These are phyloP conservation scores for Trichothecium roseum DNA, from an alignment of 2,329 filamentous ascomycete species.

Conservation along the genomic window DNA sequence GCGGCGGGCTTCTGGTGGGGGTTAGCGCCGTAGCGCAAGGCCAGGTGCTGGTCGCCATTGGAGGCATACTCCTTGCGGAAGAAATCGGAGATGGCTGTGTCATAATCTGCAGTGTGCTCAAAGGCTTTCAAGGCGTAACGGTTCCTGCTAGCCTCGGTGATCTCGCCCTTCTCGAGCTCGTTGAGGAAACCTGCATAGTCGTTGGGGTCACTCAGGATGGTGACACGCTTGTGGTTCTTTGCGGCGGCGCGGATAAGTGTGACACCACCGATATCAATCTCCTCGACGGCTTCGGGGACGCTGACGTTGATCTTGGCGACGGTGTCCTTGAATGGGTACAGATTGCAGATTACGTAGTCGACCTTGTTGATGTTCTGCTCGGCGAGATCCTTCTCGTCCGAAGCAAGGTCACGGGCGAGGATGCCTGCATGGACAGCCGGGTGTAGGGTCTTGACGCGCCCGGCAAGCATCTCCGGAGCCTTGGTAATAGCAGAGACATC, in stretches of 20 bases:
- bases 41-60: constrained; percentile 70
- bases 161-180: constrained; percentile 78
- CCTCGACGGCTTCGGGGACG: constrained; percentile 91
- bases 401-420: constrained; percentile 84
- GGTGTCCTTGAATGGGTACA: constrained; percentile 99
- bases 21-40: constrained; percentile 91
- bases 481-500: constrained; percentile 96
- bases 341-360: constrained; percentile 94
- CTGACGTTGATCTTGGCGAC: constrained; percentile 96
- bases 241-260: constrained; percentile 92
- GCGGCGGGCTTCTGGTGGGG: constrained; percentile 96
- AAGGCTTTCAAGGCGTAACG: constrained; percentile 94
- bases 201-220: constrained; percentile 84
- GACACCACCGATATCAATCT: constrained; percentile 97
- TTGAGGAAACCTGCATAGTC: constrained; percentile 93
- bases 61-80: constrained; percentile 95
- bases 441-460: constrained; percentile 82
- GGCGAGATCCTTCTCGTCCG: constrained; percentile 92
- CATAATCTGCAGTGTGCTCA: constrained; percentile 95
- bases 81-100: constrained; percentile 87
- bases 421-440: constrained; percentile 87
- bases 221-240: constrained; percentile 95
- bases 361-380: constrained; percentile 94
- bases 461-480: constrained; percentile 92
- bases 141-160: constrained; percentile 77